A percentile compares a stretch with the other conserved stretches of the same genome.
Conservation (phyloP, 2,329 filamentous ascomycete genomes). For the Fusarium sp. region DNA sequence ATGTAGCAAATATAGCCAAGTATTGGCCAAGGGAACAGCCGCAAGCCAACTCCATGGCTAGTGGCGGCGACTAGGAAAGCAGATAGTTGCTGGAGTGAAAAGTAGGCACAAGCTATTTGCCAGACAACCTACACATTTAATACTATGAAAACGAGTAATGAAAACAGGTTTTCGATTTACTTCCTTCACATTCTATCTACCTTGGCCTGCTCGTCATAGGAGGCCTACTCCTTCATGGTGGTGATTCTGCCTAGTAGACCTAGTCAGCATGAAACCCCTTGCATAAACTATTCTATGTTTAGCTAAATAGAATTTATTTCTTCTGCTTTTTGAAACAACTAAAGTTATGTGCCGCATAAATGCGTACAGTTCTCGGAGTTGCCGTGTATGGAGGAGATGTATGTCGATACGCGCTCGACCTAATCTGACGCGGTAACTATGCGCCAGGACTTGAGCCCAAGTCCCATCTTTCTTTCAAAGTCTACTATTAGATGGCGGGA, state of each 20-base stretch:
- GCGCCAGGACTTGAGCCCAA: not conserved
- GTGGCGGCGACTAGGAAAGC: not conserved
- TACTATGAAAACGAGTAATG: fast-evolving
- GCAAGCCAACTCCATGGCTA: not conserved
- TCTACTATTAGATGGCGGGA: not conserved
- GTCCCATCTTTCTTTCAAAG: not conserved
- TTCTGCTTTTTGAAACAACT: not conserved
- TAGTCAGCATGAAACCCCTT: not conserved
- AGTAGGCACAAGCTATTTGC: not conserved
- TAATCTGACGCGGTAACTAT: too few relatives aligned
- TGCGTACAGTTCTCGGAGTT: not conserved
- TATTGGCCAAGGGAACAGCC: not conserved
- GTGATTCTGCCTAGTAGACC: slow-evolving; percentile 1
- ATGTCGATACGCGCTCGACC: not conserved
- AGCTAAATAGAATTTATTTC: fast-evolving
- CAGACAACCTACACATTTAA: not conserved
- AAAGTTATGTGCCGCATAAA: not conserved
- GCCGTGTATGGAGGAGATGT: not conserved
- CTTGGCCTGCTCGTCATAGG: not conserved
- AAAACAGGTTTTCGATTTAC: fast-evolving
- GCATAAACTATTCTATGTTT: not conserved
- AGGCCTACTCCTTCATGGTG: not conserved
- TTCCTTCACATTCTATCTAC: not conserved
- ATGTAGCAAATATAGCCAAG: not conserved
- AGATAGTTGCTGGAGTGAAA: not conserved